These are phyloP conservation scores for Cryptococcus floricola DNA, from an alignment of 1,284 basidiomycete species.

Conservation along the genomic window DNA sequence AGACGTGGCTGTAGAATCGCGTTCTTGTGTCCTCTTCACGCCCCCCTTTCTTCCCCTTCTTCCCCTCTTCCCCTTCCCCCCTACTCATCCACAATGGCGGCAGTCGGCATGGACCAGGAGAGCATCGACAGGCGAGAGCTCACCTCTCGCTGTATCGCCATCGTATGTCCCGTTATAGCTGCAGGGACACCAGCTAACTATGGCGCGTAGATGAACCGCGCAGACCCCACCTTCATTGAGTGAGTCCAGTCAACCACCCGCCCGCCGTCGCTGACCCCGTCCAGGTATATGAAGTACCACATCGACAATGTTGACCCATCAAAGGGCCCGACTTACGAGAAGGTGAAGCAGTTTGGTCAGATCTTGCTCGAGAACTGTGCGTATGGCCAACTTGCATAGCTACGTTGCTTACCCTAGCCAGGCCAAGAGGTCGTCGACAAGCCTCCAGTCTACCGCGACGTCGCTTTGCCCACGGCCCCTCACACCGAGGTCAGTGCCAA, in stretches of 20 bases:
- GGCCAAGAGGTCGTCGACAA: slow-evolving; percentile 43
- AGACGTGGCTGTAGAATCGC: neutral
- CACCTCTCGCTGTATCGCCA: slow-evolving; percentile 93
- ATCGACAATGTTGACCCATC: slow-evolving; percentile 77
- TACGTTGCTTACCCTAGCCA: slow-evolving; percentile 9
- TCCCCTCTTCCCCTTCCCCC: neutral
- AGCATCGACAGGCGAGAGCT: slow-evolving; percentile 59
- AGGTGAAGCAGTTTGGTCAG: slow-evolving; percentile 95
- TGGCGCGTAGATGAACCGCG: slow-evolving; percentile 73
- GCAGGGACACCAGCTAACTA: neutral
- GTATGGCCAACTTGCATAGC: slow-evolving; percentile 1
- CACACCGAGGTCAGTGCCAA: slow-evolving; percentile 87
- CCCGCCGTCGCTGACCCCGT: neutral
- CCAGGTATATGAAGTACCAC: slow-evolving; percentile 88
- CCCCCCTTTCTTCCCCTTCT: neutral
- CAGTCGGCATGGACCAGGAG: slow-evolving; percentile 34
- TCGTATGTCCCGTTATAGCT: slow-evolving; percentile 49
- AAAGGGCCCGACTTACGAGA: slow-evolving; percentile 83
- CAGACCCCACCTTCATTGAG: slow-evolving; percentile 79
- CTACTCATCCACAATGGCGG: slow-evolving; percentile 27
- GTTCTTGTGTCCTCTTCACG: neutral
- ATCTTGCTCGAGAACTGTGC: slow-evolving; percentile 82
- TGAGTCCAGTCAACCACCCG: slow-evolving; percentile 12
- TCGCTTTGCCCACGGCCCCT: slow-evolving; percentile 97
- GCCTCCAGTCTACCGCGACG: slow-evolving; percentile 54